Conservation (phyloP, 164 flowering plant species). For the Protea cynaroides region DNA sequence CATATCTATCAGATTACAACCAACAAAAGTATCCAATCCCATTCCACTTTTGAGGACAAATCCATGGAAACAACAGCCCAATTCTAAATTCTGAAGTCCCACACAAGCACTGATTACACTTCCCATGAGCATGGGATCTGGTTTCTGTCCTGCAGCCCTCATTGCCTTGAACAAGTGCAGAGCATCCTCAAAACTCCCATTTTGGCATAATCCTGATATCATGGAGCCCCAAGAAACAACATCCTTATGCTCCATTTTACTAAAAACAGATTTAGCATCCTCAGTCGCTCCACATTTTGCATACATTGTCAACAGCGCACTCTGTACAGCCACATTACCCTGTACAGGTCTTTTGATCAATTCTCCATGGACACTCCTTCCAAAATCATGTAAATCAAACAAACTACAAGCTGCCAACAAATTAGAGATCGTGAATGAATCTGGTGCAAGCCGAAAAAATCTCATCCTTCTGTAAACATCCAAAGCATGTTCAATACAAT, state of each 20-base stretch:
- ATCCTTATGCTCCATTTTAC: slow-evolving; percentile 33
- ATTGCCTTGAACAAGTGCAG: slow-evolving; percentile 26
- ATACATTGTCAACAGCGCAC: slow-evolving; percentile 51
- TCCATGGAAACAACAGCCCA: slow-evolving; percentile 45
- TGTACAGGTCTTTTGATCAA: slow-evolving; percentile 35
- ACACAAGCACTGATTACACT: slow-evolving; percentile 33
- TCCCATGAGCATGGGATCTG: slow-evolving; percentile 41
- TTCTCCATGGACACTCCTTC: slow-evolving; percentile 48
- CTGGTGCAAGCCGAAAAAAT: slow-evolving; percentile 15
- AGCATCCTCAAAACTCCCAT: slow-evolving; percentile 31
- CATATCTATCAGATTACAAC: slow-evolving; percentile 45
- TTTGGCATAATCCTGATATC: slow-evolving; percentile 42
- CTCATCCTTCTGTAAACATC: slow-evolving; percentile 32
- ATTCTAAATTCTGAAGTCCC: slow-evolving; percentile 23
- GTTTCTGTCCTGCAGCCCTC: slow-evolving; percentile 26
- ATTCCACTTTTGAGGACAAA: slow-evolving; percentile 35
- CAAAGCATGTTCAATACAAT: slow-evolving; percentile 29
- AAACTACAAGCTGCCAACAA: slow-evolving; percentile 36
- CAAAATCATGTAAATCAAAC: slow-evolving; percentile 27
- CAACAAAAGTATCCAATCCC: slow-evolving; percentile 34
- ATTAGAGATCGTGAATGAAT: slow-evolving; percentile 38
- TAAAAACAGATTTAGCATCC: slow-evolving; percentile 38
- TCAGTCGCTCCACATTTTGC: slow-evolving; percentile 32
- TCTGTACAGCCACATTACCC: slow-evolving; percentile 31
- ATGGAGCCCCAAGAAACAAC: slow-evolving; percentile 50